These are phyloP conservation scores for Houttuynia cordata DNA, from an alignment of 164 flowering plant genomes.

Conservation along the genomic window DNA sequence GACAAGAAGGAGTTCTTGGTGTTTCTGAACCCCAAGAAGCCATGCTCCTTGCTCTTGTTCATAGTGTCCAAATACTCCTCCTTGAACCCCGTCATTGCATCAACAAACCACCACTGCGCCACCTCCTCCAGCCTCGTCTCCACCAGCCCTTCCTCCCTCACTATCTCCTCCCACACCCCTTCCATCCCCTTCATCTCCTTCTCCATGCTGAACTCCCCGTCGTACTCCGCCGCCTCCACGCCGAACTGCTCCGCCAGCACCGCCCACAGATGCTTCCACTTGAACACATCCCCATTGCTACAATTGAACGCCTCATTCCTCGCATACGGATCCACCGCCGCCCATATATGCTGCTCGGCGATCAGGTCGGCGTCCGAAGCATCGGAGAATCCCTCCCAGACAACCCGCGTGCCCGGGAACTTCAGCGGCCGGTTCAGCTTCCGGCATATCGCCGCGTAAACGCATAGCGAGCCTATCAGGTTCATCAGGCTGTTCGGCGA, in stretches of 20 bases:
- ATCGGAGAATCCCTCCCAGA: too few relatives aligned
- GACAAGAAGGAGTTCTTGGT: conserved; percentile 35
- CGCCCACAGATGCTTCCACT: too few relatives aligned
- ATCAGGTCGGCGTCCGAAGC: too few relatives aligned
- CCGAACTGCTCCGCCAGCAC: conserved; percentile 65
- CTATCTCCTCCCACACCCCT: conserved; percentile 70
- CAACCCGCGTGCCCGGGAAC: too few relatives aligned
- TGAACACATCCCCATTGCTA: too few relatives aligned
- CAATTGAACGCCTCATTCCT: too few relatives aligned
- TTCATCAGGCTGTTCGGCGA: conserved; percentile 74
- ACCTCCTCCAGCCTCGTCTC: conserved; percentile 51
- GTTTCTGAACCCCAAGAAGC: conserved; percentile 78
- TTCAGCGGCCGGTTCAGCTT: too few relatives aligned
- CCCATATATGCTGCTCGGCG: too few relatives aligned
- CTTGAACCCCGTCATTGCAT: conserved; percentile 14
- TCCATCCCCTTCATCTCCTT: conserved; percentile 66
- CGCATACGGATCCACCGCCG: too few relatives aligned
- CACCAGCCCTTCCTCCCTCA: conserved; percentile 39
- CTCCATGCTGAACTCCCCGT: conserved; percentile 26
- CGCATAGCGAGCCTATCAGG: too few relatives aligned
- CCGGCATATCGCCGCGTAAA: too few relatives aligned
- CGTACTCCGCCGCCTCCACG: conserved; percentile 34
- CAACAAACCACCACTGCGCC: conserved; percentile 59
- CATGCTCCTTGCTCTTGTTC: conserved; percentile 91
- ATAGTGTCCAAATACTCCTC: conserved; percentile 27